Evolutionary conservation across 2,329 filamentous ascomycete genomes (phyloP), one percentile per base, ranked within the genome.

Genomic region (Hortaea werneckii): DNA sequence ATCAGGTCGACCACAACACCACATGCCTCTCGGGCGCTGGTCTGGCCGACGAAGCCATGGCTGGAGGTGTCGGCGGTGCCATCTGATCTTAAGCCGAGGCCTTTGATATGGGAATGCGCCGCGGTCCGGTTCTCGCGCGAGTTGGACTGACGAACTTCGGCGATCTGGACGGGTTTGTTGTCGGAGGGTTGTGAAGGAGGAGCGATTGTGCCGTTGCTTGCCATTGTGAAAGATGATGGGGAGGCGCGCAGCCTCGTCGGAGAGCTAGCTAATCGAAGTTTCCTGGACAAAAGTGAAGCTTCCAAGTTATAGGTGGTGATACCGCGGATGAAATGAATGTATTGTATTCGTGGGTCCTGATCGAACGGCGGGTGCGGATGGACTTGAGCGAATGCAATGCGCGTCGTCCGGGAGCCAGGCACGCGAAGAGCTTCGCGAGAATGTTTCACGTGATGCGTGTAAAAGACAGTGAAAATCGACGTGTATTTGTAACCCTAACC

Each of bases 81-180:
- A 80, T 95, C 87, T 42, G 79, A 65, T 62, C 86, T 85, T 57
- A 98, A 71, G 12, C 92, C 92, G 37, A 98, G 76, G 43, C 92
- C 92, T 66, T 88, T 94, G 77, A 98, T 98, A 70, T 98, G 92
- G 44, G 90, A 95, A 70, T 98, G 92, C 58, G 90, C 85, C 50
- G 92, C 90, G 41, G 92, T 98, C 64, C 92, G 83, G 72, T 94
- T 92, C 68, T 95, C 90, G 74, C 92, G 88, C 12, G 58, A 54
- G 44, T 57, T 59, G 27, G 55, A 52, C 27, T 58, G 55, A 30
- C 55, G 58, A n/a, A 65, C 63, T 52, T 65, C 60, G 45, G 55
- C 54, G 44, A 65, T 64, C 40, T 61, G 56, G 6, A 65, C 62
- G 30, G 60, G 56, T 45, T 46, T 46, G 45, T 37, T 42, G 37